Evolutionary conservation across 2,329 filamentous ascomycete genomes (phyloP).

Genomic region (Shiraia sp.): DNA sequence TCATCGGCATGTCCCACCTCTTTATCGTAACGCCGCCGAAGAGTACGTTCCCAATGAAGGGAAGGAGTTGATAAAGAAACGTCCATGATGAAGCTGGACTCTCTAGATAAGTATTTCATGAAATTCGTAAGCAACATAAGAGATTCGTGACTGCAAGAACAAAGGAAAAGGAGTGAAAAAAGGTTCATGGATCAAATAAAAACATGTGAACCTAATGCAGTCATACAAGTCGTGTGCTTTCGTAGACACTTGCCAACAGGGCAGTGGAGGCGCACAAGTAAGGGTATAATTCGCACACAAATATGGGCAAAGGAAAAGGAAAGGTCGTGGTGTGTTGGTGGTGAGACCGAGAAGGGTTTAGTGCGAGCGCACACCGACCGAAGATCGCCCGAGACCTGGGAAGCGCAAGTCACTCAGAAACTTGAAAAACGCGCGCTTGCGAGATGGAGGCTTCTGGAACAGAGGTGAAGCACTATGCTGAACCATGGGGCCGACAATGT

Average conservation of each 20-base stretch:
- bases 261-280: conserved; percentile 33
- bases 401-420: conserved; percentile 45
- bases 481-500: conserved; percentile 92
- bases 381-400: conserved; percentile 37
- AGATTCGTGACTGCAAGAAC: conserved; percentile 38
- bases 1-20: too few relatives aligned
- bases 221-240: conserved; percentile 47
- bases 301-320: conserved; percentile 34
- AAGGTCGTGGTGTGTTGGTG: conserved; percentile 10
- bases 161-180: conserved; percentile 18
- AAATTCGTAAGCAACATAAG: conserved; percentile 28
- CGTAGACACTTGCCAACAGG: conserved; percentile 33
- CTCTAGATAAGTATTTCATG: conserved; percentile 20
- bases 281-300: conserved; percentile 32
- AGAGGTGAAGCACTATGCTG: conserved; percentile 43
- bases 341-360: conserved; percentile 11
- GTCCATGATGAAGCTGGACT: conserved; percentile 14
- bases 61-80: conserved; percentile 15
- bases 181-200: conserved; percentile 19
- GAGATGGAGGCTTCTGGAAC: conserved; percentile 43
- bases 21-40: conserved; percentile 6
- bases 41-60: conserved; percentile 25
- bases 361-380: conserved; percentile 30
- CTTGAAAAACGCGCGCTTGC: conserved; percentile 45
- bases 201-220: conserved; percentile 31